These are phyloP conservation scores for Fomitopsis serialis DNA, from an alignment of 768 basidiomycete species.

Conservation along the genomic window DNA sequence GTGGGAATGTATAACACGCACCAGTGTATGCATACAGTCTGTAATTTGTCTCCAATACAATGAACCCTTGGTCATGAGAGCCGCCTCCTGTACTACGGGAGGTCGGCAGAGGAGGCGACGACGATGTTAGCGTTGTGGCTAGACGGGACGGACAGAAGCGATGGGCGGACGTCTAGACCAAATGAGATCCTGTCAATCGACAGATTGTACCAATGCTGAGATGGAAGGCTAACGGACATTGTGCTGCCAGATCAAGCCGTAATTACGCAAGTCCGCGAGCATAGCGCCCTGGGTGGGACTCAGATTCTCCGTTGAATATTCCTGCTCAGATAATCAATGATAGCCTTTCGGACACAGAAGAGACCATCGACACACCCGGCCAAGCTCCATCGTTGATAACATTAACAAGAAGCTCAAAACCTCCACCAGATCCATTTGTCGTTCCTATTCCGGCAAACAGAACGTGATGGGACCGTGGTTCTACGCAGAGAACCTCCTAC, in stretches of 20 bases:
- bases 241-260: slow-evolving; percentile 89
- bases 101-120: slow-evolving; percentile 73
- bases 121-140: slow-evolving; percentile 91
- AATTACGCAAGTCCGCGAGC: slow-evolving; percentile 89
- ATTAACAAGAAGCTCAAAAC: slow-evolving; percentile 94
- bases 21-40: slow-evolving; percentile 97
- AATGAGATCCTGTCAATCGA: neutral
- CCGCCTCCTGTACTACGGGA: slow-evolving; percentile 48
- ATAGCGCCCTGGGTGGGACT: slow-evolving; percentile 79
- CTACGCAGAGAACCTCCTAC: slow-evolving; percentile 33
- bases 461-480: neutral
- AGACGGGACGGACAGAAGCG: slow-evolving; percentile 93
- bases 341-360: neutral
- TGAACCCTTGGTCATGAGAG: slow-evolving; percentile 76
- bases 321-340: slow-evolving; percentile 40
- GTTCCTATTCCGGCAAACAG: slow-evolving; percentile 43
- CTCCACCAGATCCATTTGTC: slow-evolving; percentile 89
- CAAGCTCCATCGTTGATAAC: slow-evolving; percentile 94
- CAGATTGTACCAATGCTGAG: neutral
- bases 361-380: slow-evolving; percentile 47
- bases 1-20: slow-evolving; percentile 25
- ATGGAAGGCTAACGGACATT: slow-evolving; percentile 38
- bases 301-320: slow-evolving; percentile 82
- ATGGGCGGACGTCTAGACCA: slow-evolving; percentile 56
- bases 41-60: slow-evolving; percentile 97